phyloP scores from a whole-genome alignment of 2,329 filamentous ascomycete species.

The Sarocladiaceae sp. region DNA sequence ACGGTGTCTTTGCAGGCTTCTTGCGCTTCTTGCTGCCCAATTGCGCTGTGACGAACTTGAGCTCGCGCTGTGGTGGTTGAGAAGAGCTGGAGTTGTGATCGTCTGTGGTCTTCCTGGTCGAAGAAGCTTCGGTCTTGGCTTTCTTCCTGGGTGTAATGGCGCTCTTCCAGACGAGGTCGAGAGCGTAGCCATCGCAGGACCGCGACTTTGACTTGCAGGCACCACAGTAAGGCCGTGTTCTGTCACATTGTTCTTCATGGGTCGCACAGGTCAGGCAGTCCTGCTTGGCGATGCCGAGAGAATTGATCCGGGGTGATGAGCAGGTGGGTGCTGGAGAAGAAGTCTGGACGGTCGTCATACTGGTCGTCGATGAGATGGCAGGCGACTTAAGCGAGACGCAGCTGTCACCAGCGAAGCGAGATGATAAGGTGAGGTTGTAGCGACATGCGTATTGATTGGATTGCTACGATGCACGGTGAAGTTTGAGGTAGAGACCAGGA shows the following conservation, averaged over 20 bases:
- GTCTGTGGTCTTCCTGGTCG: background rate
- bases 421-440: too few species aligned
- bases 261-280: background rate
- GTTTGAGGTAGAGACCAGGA: too few species aligned
- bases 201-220: background rate
- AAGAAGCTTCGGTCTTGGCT: background rate
- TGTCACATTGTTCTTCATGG: background rate
- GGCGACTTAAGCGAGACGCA: too few species aligned
- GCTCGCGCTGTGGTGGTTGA: background rate
- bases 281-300: too few species aligned
- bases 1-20: slow-evolving; percentile 1
- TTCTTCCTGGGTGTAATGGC: background rate
- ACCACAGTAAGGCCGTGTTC: background rate
- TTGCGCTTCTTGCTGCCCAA: background rate
- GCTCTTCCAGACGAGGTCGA: background rate
- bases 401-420: too few species aligned
- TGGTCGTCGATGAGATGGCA: too few species aligned
- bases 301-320: background rate
- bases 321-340: too few species aligned
- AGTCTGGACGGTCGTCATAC: too few species aligned
- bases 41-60: slow-evolving; percentile 7
- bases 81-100: background rate
- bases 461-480: too few species aligned
- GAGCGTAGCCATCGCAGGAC: background rate
- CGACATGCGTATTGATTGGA: too few species aligned